Evolutionary conservation across 2,329 filamentous ascomycete species (phyloP).

Genomic region (Fusarium verrucosum): DNA sequence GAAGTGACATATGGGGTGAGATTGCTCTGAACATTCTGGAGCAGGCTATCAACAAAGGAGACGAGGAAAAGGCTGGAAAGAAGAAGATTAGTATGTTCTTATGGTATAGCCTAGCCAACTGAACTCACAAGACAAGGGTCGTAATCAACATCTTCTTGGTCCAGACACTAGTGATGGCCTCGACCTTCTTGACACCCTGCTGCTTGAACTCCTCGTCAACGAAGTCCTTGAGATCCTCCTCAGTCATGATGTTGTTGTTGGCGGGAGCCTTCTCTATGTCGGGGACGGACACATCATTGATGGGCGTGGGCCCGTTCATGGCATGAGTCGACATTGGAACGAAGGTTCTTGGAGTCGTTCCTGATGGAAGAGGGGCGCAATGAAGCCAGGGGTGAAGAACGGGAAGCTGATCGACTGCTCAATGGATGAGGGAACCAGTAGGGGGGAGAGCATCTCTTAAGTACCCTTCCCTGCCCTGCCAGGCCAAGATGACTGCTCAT

Average conservation of each 20-base stretch:
- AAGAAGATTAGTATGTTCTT: not conserved
- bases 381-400: not conserved
- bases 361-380: not conserved
- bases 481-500: not conserved
- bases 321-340: constrained; percentile 16
- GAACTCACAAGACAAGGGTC: constrained; percentile 46
- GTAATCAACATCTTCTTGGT: constrained; percentile 48
- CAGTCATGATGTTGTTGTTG: constrained; percentile 10
- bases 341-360: not conserved
- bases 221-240: constrained; percentile 4
- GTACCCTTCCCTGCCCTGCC: constrained; percentile 2
- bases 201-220: constrained; percentile 24
- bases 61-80: constrained; percentile 54
- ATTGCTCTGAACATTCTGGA: constrained; percentile 38
- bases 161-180: constrained; percentile 53
- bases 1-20: constrained; percentile 59
- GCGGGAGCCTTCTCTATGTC: constrained; percentile 21
- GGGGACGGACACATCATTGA: constrained; percentile 15
- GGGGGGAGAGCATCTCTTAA: constrained; percentile 9
- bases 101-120: not conserved
- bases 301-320: constrained; percentile 12
- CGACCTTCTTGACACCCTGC: constrained; percentile 42
- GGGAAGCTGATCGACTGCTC: not conserved
- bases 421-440: not conserved
- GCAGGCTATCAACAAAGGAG: constrained; percentile 60